These are phyloP conservation scores for Vinca minor DNA, from an alignment of 257 asterid species.

Conservation along the genomic window DNA sequence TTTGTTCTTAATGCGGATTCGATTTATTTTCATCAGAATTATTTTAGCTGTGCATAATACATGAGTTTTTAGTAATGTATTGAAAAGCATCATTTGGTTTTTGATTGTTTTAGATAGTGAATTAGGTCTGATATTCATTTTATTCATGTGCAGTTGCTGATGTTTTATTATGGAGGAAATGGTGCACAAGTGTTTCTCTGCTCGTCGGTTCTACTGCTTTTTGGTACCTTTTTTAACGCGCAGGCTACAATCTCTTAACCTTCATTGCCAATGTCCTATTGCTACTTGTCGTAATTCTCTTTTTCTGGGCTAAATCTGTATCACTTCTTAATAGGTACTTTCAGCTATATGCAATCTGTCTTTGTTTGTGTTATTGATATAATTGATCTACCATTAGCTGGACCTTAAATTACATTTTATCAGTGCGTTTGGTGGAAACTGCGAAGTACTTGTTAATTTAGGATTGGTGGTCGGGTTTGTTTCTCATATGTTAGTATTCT, in stretches of 20 bases:
- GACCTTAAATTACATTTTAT: not conserved
- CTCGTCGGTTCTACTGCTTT: conserved; percentile 62
- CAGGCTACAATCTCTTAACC: conserved; percentile 70
- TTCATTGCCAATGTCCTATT: conserved; percentile 67
- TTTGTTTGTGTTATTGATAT: not conserved
- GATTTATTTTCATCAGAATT: not conserved
- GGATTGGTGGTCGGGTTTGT: not conserved
- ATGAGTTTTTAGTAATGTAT: not conserved
- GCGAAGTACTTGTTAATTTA: not conserved
- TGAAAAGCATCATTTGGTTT: not conserved
- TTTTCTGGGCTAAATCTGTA: conserved; percentile 93
- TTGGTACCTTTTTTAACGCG: conserved; percentile 82
- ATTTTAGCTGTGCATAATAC: not conserved
- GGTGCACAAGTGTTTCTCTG: conserved; percentile 40
- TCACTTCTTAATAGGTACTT: conserved; percentile 79
- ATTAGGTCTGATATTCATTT: not conserved
- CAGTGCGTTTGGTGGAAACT: not conserved
- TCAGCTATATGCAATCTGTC: not conserved
- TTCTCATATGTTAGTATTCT: conserved; percentile 3
- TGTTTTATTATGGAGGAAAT: conserved; percentile 66
- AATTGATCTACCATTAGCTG: not conserved
- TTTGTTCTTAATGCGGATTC: not conserved
- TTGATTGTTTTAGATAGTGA: not conserved
- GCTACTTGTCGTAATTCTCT: conserved; percentile 70
- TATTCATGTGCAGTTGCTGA: conserved; percentile 69